These are phyloP conservation scores for Coleophoma crateriformis DNA, from an alignment of 2,329 filamentous ascomycete species.

Conservation along the genomic window DNA sequence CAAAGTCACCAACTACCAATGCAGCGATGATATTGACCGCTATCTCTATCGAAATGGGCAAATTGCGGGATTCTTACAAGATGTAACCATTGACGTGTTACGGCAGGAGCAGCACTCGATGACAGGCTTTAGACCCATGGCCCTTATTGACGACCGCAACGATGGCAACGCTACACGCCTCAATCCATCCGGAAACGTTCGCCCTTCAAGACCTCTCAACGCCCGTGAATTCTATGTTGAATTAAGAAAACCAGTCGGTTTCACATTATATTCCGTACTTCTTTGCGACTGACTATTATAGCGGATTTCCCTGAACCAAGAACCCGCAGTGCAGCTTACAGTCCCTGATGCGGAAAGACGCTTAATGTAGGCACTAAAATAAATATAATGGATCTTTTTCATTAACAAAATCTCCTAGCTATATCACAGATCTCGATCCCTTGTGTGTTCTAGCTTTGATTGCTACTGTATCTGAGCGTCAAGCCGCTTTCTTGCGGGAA, in stretches of 20 bases:
- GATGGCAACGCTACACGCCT: constrained; percentile 1
- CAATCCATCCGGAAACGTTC: background rate
- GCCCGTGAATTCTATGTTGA: constrained; percentile 2
- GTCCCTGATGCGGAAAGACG: constrained; percentile 4
- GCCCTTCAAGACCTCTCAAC: constrained; percentile 1
- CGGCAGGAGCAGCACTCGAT: background rate
- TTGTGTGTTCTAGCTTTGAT: constrained; percentile 3
- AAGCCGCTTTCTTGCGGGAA: constrained; percentile 4
- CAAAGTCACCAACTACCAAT: background rate
- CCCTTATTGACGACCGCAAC: constrained; percentile 7
- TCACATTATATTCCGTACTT: no score
- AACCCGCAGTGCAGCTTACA: background rate
- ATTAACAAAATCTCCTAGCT: no score
- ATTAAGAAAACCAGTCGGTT: background rate
- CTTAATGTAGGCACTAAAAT: constrained; percentile 6
- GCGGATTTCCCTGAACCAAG: no score
- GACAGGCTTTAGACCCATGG: background rate
- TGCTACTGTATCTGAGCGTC: background rate
- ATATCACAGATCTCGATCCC: constrained; percentile 6
- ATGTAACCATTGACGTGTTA: background rate
- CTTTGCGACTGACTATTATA: no score
- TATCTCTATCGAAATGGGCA: background rate
- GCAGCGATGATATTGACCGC: constrained; percentile 1
- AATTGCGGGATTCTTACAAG: background rate
- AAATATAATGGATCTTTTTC: no score